Evolutionary conservation across 148 eudicot species (phyloP), one percentile per base, ranked within the genome.

Genomic region (Heliosperma pusillum): DNA sequence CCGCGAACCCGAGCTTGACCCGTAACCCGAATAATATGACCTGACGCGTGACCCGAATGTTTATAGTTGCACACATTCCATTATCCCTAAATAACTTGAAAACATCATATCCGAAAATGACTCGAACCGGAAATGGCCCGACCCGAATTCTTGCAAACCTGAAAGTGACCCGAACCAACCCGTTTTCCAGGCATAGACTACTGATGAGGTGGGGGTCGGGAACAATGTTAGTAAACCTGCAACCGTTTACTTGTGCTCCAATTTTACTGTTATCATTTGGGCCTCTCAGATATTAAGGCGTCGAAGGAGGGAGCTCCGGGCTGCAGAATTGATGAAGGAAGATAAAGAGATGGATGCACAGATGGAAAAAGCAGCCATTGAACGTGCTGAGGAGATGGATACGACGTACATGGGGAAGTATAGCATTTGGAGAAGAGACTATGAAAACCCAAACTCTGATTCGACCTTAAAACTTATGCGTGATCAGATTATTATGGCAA

Each of bases 401-500:
- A 92, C 97, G 81, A 88, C 91, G 74, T 78, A 76, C 78, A 89
- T 78, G 80, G 94, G 91, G 44, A 96, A 82, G 86, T 96, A 90
- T 71, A 84, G 89, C 80, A 96, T 96, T 83, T 96, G 99, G 99
- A 90, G 99, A 83, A 85, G 78, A 79, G 96, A 90, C 78, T 96
- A 87, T 76, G 97, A 91, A 53, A 90, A 86, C 63, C 96, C 97
- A 36, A 96, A 92, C 74, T 90, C 97, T 76, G 99, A 89, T 84
- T 89, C 99, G 71, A 96, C 85, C 56, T 78, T 96, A 33, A 96
- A 89, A 78, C 97, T 96, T 67, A 96, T 96, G 94, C 90, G 88
- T 52, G 97, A 96, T 83, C 99, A 96, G 86, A 86, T 96, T 72
- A 92, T 96, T 80, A 96, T 96, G 99, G 99, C 99, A 33, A 92